Percentiles rank a stretch among this genome's conserved stretches.
Evolutionary conservation across 225 moss, liverwort and hornwort genomes (phyloP).

Genomic region (Takakia lepidozioides): DNA sequence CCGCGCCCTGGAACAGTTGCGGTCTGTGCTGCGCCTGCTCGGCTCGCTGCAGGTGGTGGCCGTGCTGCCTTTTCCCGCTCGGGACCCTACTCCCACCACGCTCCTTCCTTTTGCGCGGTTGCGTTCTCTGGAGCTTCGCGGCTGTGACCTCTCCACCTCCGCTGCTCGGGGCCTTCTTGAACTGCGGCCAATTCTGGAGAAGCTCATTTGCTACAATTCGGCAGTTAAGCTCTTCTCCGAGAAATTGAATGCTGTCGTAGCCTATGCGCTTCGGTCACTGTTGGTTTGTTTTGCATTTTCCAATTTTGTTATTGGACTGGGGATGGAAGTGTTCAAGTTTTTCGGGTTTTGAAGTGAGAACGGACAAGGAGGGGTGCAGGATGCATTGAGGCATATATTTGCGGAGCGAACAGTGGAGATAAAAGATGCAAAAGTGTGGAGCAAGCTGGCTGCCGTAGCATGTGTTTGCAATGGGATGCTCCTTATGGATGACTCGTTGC

Average conservation of each 20-base stretch:
- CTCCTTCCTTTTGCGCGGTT: constrained; percentile 66
- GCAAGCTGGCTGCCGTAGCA: constrained; percentile 63
- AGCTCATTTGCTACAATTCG: constrained; percentile 83
- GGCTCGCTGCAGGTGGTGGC: constrained; percentile 67
- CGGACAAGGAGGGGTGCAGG: constrained; percentile 39
- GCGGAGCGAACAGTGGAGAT: constrained; percentile 92
- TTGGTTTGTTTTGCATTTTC: too few relatives aligned
- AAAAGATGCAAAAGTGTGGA: constrained; percentile 77
- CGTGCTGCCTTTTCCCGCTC: constrained; percentile 42
- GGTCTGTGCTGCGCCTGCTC: constrained; percentile 68
- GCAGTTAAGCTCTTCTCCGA: constrained; percentile 34
- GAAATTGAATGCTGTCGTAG: too few relatives aligned
- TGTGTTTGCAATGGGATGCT: constrained; percentile 83
- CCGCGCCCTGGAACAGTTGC: constrained; percentile 84
- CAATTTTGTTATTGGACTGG: too few relatives aligned
- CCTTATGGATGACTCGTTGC: constrained; percentile 95
- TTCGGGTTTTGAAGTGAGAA: too few relatives aligned
- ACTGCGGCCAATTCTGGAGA: constrained; percentile 82
- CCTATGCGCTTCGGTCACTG: too few relatives aligned
- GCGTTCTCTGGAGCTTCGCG: constrained; percentile 78
- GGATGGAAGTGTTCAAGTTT: too few relatives aligned
- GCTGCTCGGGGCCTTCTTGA: constrained; percentile 81
- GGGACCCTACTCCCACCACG: constrained; percentile 81
- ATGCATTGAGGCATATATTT: constrained; percentile 92
- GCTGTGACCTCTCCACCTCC: constrained; percentile 89